Base-by-base conservation (phyloP, 176 grass and related monocot genomes). In the Juncus inflexus region DNA sequence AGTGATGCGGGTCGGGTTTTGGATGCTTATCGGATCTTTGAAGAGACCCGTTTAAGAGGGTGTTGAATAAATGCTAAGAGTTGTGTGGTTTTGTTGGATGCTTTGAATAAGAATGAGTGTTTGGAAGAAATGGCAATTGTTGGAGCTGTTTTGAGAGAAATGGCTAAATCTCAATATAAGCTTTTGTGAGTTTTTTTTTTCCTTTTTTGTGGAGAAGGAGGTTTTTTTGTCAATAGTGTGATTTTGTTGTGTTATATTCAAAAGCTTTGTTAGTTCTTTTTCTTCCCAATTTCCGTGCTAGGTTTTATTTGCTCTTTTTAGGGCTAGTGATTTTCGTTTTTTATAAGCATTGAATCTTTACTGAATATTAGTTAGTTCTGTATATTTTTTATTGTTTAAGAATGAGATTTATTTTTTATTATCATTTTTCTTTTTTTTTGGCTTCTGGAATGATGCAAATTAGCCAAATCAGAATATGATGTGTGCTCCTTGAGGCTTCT, bases 121-220 rank as follows among this genome's bases (percentile, higher is more conserved):
- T 73, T 89, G 13, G 85, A 91, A 72, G 79, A 97, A 55, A 84
- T 82, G 76, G 87, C 87, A 3, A 75, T 91, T 79, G 92, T 97
- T 50, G 92, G 92, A 81, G 84, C 82, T 67, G 87, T 97, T 76
- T 81, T 97, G 62, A 89, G 77, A 61, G 92, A 97, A 84, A 91
- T 91, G 84, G 85, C 92, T 9, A 97, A 97, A 72, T 91, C 85
- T 28, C 92, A 97, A 41, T 82, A 91, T 78, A 84, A 83, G 73
- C 74, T 89, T 97, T 79, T 56, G 67, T 58, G 19, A 43, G 16
- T 58, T 59, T 16, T 45, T 71, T n/a, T n/a, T n/a, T n/a, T n/a
- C n/a, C n/a, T n/a, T n/a, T n/a, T n/a, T n/a, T n/a, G n/a, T n/a
- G n/a, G n/a, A n/a, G n/a, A n/a, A n/a, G n/a, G n/a, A n/a, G n/a